Conservation (phyloP, 2,329 filamentous ascomycete genomes). For the Claviceps sp. region DNA sequence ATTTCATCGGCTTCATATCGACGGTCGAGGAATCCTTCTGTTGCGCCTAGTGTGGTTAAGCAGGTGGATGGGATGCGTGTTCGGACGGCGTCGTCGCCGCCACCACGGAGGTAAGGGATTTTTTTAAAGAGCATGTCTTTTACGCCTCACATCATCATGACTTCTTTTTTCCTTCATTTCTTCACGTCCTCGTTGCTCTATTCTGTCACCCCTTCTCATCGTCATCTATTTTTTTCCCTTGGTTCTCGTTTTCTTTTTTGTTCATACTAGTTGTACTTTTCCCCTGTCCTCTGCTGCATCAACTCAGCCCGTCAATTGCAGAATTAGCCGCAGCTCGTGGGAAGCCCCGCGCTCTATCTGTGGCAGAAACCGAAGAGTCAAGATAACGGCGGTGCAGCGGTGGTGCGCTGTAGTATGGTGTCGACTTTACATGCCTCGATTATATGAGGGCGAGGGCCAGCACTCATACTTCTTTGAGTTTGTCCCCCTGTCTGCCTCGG, state of each 20-base stretch:
- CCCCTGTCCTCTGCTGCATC: neutral
- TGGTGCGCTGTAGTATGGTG: neutral
- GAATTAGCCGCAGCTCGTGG: neutral
- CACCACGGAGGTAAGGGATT: slow-evolving; percentile 5
- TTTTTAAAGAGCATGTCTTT: too few relatives aligned
- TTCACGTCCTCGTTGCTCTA: too few relatives aligned
- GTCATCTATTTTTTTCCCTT: neutral
- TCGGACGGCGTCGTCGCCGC: slow-evolving; percentile 5
- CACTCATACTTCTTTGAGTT: neutral
- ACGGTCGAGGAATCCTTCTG: slow-evolving; percentile 2
- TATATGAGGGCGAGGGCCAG: neutral
- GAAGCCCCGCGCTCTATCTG: neutral
- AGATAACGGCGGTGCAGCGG: neutral
- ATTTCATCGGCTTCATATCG: slow-evolving; percentile 5
- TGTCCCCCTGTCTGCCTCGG: neutral
- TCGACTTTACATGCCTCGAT: neutral
- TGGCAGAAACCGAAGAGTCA: neutral
- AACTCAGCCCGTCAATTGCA: neutral
- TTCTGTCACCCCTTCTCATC: neutral
- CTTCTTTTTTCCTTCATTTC: too few relatives aligned
- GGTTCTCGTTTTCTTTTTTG: neutral
- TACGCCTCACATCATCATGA: too few relatives aligned
- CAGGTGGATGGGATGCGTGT: neutral
- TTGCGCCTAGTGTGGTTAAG: neutral
- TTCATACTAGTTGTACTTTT: neutral